phyloP scores from a whole-genome alignment of 2,329 filamentous ascomycete genomes.

The Rhinocladiella mackenziei region DNA sequence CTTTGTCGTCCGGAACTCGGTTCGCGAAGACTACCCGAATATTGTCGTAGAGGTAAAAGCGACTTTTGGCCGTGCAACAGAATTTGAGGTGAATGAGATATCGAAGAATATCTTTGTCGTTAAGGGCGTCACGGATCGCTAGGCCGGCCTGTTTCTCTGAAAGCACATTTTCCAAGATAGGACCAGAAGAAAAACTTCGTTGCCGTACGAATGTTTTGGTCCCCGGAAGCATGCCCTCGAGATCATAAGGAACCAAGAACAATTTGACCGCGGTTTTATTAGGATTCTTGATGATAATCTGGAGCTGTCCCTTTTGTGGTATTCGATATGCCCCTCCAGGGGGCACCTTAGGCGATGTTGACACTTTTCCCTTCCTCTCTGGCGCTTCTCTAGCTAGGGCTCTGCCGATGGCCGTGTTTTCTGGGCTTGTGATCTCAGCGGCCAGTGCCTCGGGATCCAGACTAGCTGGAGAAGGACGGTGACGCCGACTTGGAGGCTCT shows the following conservation, averaged over 20 bases:
- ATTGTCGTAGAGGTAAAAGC: constrained; percentile 86
- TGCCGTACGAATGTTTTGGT: constrained; percentile 96
- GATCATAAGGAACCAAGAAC: constrained; percentile 88
- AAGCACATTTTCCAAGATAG: constrained; percentile 69
- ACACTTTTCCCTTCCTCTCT: constrained; percentile 59
- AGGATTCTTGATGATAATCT: constrained; percentile 96
- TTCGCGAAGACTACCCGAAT: constrained; percentile 96
- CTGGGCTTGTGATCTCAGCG: constrained; percentile 18
- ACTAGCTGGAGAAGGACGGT: constrained; percentile 38
- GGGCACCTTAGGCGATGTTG: constrained; percentile 61
- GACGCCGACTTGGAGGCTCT: constrained; percentile 32
- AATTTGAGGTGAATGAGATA: constrained; percentile 93
- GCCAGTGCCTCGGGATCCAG: constrained; percentile 14
- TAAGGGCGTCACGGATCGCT: constrained; percentile 47
- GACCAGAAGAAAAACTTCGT: constrained; percentile 83
- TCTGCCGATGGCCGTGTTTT: constrained; percentile 25
- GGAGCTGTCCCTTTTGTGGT: constrained; percentile 86
- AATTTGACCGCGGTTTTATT: constrained; percentile 98
- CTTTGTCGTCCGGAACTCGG: constrained; percentile 89
- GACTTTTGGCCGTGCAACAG: constrained; percentile 75
- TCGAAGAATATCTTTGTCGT: constrained; percentile 66
- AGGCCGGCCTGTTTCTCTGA: constrained; percentile 49
- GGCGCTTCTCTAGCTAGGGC: constrained; percentile 42
- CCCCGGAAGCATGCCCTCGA: constrained; percentile 85
- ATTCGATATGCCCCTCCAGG: constrained; percentile 91